Evolutionary conservation across 2,329 filamentous ascomycete genomes (phyloP).

Genomic region (Ploettnerulaceae sp.): DNA sequence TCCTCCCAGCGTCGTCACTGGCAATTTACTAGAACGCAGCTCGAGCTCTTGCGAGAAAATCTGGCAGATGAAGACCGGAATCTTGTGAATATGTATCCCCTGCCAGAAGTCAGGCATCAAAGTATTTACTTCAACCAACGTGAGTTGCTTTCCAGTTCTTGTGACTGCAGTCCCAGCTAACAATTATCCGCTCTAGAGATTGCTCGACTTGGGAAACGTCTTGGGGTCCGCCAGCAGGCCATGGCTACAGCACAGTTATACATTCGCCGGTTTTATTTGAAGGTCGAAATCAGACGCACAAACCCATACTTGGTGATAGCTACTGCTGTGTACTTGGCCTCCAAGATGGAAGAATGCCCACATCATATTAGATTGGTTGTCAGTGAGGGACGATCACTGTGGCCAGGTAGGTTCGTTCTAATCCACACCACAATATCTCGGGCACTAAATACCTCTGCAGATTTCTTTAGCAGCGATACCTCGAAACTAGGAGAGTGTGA

Average conservation of each 20-base stretch:
- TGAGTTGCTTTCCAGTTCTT: conserved; percentile 42
- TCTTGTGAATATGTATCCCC: conserved; percentile 70
- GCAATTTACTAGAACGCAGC: conserved; percentile 80
- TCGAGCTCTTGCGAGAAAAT: conserved; percentile 68
- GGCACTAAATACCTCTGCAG: conserved; percentile 33
- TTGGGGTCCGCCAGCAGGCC: conserved; percentile 83
- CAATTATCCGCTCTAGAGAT: conserved; percentile 55
- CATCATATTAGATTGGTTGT: conserved; percentile 93
- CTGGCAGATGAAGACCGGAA: conserved; percentile 72
- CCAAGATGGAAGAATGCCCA: conserved; percentile 96
- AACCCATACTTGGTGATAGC: conserved; percentile 90
- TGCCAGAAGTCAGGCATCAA: conserved; percentile 76
- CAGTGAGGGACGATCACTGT: conserved; percentile 77
- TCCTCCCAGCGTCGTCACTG: conserved; percentile 88
- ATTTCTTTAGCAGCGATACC: conserved; percentile 59
- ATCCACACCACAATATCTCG: not conserved
- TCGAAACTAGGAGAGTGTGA: conserved; percentile 71
- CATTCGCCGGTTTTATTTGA: conserved; percentile 87
- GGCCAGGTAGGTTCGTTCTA: conserved; percentile 51
- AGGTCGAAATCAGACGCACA: conserved; percentile 84
- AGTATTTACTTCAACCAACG: conserved; percentile 91
- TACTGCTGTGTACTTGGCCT: conserved; percentile 92
- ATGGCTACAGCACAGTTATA: conserved; percentile 94
- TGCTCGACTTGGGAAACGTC: conserved; percentile 74
- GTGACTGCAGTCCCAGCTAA: not conserved